These are phyloP conservation scores for Vigna unguiculata DNA, from an alignment of 306 rosid species.

Conservation along the genomic window DNA sequence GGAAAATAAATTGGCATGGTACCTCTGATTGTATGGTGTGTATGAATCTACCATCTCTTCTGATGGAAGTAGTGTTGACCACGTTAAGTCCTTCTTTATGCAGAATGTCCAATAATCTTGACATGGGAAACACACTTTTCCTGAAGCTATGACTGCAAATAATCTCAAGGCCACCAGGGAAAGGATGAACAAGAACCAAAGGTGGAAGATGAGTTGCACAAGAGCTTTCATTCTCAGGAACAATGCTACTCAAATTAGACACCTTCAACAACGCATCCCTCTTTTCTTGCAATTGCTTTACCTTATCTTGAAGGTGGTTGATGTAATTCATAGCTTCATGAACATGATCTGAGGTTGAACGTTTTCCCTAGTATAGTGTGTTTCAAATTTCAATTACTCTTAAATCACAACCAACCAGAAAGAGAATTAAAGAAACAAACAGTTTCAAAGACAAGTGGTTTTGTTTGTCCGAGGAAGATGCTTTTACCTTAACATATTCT, in stretches of 20 bases:
- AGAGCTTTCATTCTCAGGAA: conserved; percentile 36
- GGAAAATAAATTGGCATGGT: conserved; percentile 19
- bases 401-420: neutral
- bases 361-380: conserved; percentile 68
- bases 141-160: conserved; percentile 46
- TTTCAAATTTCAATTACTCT: conserved; percentile 3
- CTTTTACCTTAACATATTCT: conserved; percentile 57
- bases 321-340: conserved; percentile 70
- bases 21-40: conserved; percentile 63
- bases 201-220: neutral
- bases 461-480: neutral
- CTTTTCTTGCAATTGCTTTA: conserved; percentile 48
- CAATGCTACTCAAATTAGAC: conserved; percentile 14
- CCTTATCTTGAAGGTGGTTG: conserved; percentile 54
- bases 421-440: neutral
- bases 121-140: conserved; percentile 46
- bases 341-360: conserved; percentile 68
- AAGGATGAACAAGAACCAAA: conserved; percentile 51
- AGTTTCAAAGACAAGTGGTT: neutral
- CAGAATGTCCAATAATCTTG: conserved; percentile 51
- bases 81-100: conserved; percentile 59
- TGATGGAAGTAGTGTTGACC: conserved; percentile 51
- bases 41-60: conserved; percentile 45
- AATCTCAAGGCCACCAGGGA: conserved; percentile 60
- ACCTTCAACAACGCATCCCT: conserved; percentile 53